Evolutionary conservation across 202 grass and related monocot species (phyloP), one percentile per base, ranked within the genome.

Genomic region (Carex arenaria): DNA sequence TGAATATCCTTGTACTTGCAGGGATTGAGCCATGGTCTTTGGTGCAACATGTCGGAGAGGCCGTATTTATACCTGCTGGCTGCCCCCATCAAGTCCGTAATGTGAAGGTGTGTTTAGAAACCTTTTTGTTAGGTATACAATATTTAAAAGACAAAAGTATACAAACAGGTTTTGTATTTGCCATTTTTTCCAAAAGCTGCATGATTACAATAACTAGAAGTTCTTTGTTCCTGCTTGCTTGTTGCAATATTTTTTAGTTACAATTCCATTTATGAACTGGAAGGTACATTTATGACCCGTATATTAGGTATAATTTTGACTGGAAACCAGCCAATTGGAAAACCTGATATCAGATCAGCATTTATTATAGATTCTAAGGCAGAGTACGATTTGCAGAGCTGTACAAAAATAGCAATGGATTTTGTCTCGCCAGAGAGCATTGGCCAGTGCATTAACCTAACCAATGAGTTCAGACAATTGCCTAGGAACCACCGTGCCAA

Each of bases 71-170:
- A 71, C 93, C 93, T 67, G 91, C 91, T 11, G 91, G 94, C 12
- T 97, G 91, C 34, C 94, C 91, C 56, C 94, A 97, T 88, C 94
- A 97, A 93, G 94, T 97, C 52, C 82, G 94, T 43, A 97, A 97
- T 83, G 82, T 97, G 15, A 91, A 93, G 94, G 94, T 93, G 80
- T 75, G 49, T 75, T 64, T 85, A 26, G 6, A 54, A 67, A 74
- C 56, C 38, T 26, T 22, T 80, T 80, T 61, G 15, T 80, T 64
- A 22, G 9, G 18, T 43, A 22, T 28, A 80, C 7, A 6, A 74
- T 78, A 65, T 55, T 60, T 31, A 34, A 32, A 78, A 2, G 26
- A 78, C 2, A 30, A n/a, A 15, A 55, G 15, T 78, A 32, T 61
- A 78, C 64, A 67, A 67, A 38, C 13, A 67, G 31, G 31, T 67